Percentiles rank a stretch among this genome's conserved stretches.
These are phyloP conservation scores for Pezicula rhizophila DNA, from an alignment of 2,329 filamentous ascomycete species.

Conservation along the genomic window DNA sequence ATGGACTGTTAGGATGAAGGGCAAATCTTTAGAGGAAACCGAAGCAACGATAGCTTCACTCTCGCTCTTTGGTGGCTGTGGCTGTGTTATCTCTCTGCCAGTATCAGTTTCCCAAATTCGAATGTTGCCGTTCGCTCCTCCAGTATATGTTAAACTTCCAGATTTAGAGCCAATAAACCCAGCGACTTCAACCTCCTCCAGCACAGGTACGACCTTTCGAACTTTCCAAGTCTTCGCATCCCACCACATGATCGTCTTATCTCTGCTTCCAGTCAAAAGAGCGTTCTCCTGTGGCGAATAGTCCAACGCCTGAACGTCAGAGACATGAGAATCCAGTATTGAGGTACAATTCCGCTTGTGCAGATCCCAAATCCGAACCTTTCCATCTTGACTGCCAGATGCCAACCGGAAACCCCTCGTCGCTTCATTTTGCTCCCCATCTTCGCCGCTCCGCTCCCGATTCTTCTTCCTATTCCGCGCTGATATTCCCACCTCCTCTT, in stretches of 20 bases:
- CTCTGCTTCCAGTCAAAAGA: slow-evolving; percentile 78
- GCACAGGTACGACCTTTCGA: slow-evolving; percentile 71
- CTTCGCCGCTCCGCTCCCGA: slow-evolving; percentile 36
- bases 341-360: slow-evolving; percentile 74
- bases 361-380: slow-evolving; percentile 85
- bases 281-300: slow-evolving; percentile 70
- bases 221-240: slow-evolving; percentile 80
- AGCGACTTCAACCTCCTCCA: slow-evolving; percentile 79
- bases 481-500: slow-evolving; percentile 30
- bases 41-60: slow-evolving; percentile 66
- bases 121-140: slow-evolving; percentile 75
- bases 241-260: slow-evolving; percentile 94
- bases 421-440: slow-evolving; percentile 40
- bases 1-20: slow-evolving; percentile 75
- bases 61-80: slow-evolving; percentile 58
- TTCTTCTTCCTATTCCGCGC: slow-evolving; percentile 38
- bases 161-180: slow-evolving; percentile 61
- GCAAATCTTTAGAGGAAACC: slow-evolving; percentile 57
- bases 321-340: slow-evolving; percentile 86
- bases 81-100: slow-evolving; percentile 72
- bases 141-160: slow-evolving; percentile 72
- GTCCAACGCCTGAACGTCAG: slow-evolving; percentile 82
- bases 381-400: slow-evolving; percentile 90
- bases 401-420: slow-evolving; percentile 69
- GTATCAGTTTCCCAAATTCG: slow-evolving; percentile 77